phyloP scores from a whole-genome alignment of 2,329 filamentous ascomycete species.

The Neospermospora avenae region DNA sequence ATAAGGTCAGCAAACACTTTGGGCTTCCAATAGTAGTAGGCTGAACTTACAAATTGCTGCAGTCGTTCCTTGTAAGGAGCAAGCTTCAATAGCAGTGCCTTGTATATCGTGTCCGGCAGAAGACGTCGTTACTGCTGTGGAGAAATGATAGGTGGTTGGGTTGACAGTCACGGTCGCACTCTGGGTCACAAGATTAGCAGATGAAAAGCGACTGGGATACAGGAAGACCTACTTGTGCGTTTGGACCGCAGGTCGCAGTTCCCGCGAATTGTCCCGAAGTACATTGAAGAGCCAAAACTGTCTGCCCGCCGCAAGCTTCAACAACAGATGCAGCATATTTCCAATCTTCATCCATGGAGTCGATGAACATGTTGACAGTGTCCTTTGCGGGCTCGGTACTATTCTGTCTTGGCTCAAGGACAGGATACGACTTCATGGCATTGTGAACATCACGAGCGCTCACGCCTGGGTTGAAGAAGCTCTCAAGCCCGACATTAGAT shows the following conservation, averaged over 20 bases:
- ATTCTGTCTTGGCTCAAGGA: not conserved
- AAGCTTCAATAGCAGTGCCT: slow-evolving; percentile 3
- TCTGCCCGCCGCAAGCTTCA: slow-evolving; percentile 4
- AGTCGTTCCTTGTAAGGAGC: slow-evolving; percentile 1
- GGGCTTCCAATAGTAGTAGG: not conserved
- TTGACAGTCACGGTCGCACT: slow-evolving; percentile 1
- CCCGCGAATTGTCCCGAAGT: not conserved
- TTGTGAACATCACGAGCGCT: not conserved
- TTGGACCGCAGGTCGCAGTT: slow-evolving; percentile 4
- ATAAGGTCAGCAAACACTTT: not conserved
- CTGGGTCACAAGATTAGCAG: not conserved
- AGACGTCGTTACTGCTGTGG: slow-evolving; percentile 4
- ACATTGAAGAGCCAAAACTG: slow-evolving; percentile 6
- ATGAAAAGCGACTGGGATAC: not conserved
- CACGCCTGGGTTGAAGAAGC: slow-evolving; percentile 3
- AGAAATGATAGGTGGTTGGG: slow-evolving; percentile 1
- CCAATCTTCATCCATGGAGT: not conserved
- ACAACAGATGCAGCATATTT: slow-evolving; percentile 9
- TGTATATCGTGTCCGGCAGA: not conserved
- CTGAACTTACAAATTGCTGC: slow-evolving; percentile 10
- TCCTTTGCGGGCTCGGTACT: not conserved
- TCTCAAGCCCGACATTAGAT: not conserved
- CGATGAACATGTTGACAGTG: slow-evolving; percentile 13
- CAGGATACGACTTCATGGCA: not conserved
- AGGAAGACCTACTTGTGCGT: not conserved